Base-by-base conservation (phyloP, 768 basidiomycete species). In the Suillus spraguei region DNA sequence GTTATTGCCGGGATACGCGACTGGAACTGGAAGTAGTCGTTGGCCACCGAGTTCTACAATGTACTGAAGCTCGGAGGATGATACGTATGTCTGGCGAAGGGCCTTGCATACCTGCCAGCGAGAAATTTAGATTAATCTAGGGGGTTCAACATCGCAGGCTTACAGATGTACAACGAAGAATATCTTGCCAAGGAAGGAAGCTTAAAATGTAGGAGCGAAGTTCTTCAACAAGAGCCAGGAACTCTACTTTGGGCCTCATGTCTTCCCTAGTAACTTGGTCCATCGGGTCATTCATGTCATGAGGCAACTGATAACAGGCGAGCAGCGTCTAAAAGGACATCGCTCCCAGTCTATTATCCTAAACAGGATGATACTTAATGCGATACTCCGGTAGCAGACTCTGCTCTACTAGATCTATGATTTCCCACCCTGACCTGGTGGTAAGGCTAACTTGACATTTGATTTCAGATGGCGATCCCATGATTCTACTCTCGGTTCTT, bases 21-120 rank as follows among this genome's bases (percentile, higher is more conserved):
- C 28, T 7, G n/a, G 24, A 14, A 56, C 61, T 14, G 54, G n/a
- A 4, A 42, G 22, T 2, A 62, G 33, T 42, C 36, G 42, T 36
- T 59, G 39, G 44, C 42, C 54, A 11, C 55, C 33, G 16, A 62
- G 54, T 38, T 62, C 42, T 24, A 62, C 16, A 10, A 44, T 42
- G 55, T 62, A 62, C 47, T 49, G 47, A 8, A 49, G 47, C 47
- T 28, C 47, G 14, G 47, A 49, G 7, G 47, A 49, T 28, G 22
- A 16, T 28, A 28, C 1, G 47, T 28, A 49, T 49, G 7, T 49
- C 47, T 49, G 47, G 13, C 24, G 47, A 49, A 49, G 47, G 47
- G 47, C 24, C 24, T 24, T 49, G 24, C 47, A 49, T 16, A 49
- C 24, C 47, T 49, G 24, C 47, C 47, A 49, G 14, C 14, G 8